Percentiles rank a stretch among this genome's conserved stretches.
These are phyloP conservation scores for Akanthomyces lecanii DNA, from an alignment of 2,329 filamentous ascomycete genomes.

Conservation along the genomic window DNA sequence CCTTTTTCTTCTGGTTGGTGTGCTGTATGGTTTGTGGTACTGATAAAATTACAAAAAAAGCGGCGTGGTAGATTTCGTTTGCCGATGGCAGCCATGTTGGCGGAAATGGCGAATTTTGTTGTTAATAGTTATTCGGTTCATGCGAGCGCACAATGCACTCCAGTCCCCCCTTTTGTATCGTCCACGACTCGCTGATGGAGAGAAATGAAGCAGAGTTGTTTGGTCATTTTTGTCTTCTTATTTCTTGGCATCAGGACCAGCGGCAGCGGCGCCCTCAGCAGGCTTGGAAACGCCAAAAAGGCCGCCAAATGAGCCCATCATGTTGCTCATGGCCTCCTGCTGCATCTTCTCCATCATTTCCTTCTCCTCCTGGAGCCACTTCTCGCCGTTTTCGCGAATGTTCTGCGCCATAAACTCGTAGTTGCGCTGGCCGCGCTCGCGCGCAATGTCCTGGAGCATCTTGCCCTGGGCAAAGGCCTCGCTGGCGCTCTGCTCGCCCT, in stretches of 20 bases:
- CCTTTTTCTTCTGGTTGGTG: slow-evolving; percentile 10
- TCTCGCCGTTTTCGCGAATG: slow-evolving; percentile 88
- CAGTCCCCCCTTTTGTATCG: neutral
- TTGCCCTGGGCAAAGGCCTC: slow-evolving; percentile 88
- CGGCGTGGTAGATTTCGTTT: neutral
- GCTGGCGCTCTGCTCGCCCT: slow-evolving; percentile 65
- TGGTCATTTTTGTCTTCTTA: neutral
- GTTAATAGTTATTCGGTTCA: neutral
- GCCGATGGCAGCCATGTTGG: neutral
- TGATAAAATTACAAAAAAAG: slow-evolving; percentile 16
- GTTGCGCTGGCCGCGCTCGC: slow-evolving; percentile 84
- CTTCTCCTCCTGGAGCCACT: slow-evolving; percentile 93
- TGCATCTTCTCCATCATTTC: slow-evolving; percentile 82
- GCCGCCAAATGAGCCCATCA: slow-evolving; percentile 68
- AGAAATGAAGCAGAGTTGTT: neutral
- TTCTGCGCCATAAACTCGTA: slow-evolving; percentile 87
- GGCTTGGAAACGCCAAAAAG: slow-evolving; percentile 27
- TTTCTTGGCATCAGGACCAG: slow-evolving; percentile 7
- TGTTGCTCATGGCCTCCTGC: slow-evolving; percentile 86
- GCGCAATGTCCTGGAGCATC: slow-evolving; percentile 92
- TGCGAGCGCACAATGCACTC: neutral
- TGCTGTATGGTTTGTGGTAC: slow-evolving; percentile 3
- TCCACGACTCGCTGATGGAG: neutral
- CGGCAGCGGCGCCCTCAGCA: neutral
- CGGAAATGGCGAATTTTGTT: neutral